phyloP scores from a whole-genome alignment of 2,329 filamentous ascomycete species.

The Lecanicillium sp. region DNA sequence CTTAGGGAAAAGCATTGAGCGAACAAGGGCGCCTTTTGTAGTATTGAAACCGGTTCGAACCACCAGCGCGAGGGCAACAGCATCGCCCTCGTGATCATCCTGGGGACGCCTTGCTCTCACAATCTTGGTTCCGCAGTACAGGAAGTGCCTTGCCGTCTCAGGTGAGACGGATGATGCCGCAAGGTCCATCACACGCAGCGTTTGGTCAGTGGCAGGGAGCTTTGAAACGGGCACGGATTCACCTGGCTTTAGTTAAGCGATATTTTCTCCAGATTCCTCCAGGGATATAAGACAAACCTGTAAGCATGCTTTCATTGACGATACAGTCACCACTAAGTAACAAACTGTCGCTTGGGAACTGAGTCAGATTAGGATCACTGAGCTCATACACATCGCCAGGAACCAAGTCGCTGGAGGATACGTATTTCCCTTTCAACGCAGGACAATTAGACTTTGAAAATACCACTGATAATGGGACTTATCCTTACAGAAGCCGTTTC shows the following conservation, averaged over 20 bases:
- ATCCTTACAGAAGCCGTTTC: conserved; percentile 81
- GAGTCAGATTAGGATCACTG: conserved; percentile 80
- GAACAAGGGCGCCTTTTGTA: conserved; percentile 89
- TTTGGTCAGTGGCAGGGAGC: conserved; percentile 71
- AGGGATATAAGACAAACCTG: conserved; percentile 32
- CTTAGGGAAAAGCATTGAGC: conserved; percentile 98
- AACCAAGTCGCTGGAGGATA: conserved; percentile 80
- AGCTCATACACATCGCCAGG: conserved; percentile 96
- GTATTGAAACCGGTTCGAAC: conserved; percentile 95
- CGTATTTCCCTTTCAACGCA: conserved; percentile 61
- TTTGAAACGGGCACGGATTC: conserved; percentile 98
- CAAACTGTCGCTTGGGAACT: conserved; percentile 88
- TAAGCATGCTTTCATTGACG: conserved; percentile 98
- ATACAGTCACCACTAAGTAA: conserved; percentile 92
- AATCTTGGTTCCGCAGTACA: conserved; percentile 94
- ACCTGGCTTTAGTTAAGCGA: conserved; percentile 32
- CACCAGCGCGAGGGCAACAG: conserved; percentile 83
- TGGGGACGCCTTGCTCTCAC: conserved; percentile 84
- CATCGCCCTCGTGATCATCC: conserved; percentile 77
- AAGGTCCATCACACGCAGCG: conserved; percentile 68
- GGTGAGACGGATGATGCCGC: conserved; percentile 75
- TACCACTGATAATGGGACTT: not conserved
- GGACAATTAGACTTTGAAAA: not conserved
- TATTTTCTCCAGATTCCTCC: not conserved
- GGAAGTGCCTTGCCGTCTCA: conserved; percentile 77